Base-by-base conservation (phyloP, 176 grass and related monocot species). In the Chloris gayana region DNA sequence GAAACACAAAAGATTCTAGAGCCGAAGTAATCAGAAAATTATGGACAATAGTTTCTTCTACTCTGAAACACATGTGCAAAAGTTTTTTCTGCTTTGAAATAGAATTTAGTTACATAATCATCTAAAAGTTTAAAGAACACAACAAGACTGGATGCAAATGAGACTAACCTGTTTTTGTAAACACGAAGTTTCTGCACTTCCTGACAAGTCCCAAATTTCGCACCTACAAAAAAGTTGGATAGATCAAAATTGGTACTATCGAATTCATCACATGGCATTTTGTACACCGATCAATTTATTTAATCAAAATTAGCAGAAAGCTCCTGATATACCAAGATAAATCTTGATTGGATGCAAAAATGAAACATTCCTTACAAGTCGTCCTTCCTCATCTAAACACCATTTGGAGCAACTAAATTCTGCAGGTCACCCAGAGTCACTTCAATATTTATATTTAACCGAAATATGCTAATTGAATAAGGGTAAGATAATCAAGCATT, bases 311-410 rank as follows among this genome's bases (percentile, higher is more conserved):
- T 67, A 47, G 14, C 45, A 80, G 17, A 61, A 46, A 76, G 21
- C 17, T 76, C 35, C 80, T 70, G 30, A 77, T 85, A 75, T 99
- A 99, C 97, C 93, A 80, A 99, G 84, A 91, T 91, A 96, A 64
- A 96, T 84, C 91, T 96, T 99, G 73, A 99, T 91, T 67, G 97
- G 97, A 89, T 99, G 97, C 80, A 93, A 84, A 83, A 99, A 95
- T 57, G 93, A 93, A 72, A 99, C 78, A 80, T 91, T 88, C 67
- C 97, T 90, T 71, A 82, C 80, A 73, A 91, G 59, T 80, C 75
- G 84, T 76, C 84, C 86, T 78, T 90, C 91, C 41, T 87, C 87
- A 47, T 96, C 79, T 62, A 63, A 77, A 71, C 73, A 75, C 97
- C 97, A 99, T 50, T 78, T 83, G 80, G 90, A 87, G 73, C 91